Evolutionary conservation across 2,329 filamentous ascomycete species (phyloP), one percentile per base, ranked within the genome.

Genomic region (Trichophyton equinum): DNA sequence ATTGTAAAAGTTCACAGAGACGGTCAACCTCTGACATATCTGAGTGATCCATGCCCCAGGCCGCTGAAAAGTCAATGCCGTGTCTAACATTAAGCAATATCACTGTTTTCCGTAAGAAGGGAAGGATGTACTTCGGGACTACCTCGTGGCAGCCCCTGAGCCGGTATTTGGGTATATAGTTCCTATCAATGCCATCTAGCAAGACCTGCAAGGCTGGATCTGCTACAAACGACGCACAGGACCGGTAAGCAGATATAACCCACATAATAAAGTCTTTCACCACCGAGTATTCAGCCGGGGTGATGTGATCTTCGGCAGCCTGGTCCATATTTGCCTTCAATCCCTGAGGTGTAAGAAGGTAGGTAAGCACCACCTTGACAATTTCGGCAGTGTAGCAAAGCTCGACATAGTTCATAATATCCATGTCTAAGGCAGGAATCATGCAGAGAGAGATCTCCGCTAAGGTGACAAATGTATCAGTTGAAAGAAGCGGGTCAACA

Each of bases 301-400:
- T 42, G 20, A 25, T 42, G n/a, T 11, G 15, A 55, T 55, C 51
- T 15, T 67, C 68, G 27, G 72, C 66, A 4, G 67, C 65, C 36
- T 73, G 58, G 3, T 59, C 40, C 27, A 46, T 49, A 46, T 40
- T 49, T 36, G 57, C 27, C 33, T 59, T 49, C 56, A 76, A 63
- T 0, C 69, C 73, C 3, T 71, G 61, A 4, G 75, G 72, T 62
- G 73, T 73, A 22, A 75, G 66, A 42, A 76, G 73, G 68, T 82
- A 83, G 6, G 81, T 78, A 13, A 84, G 70, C 15, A 90, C 81
- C 4, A 91, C 85, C 74, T 95, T 95, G 62, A 95, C 84, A 61
- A 99, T 84, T 74, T 99, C 94, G 2, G 89, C 89, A 60, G 95
- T 80, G 70, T 95, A 96, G 75, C 91, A 96, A 53, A 97, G 78